A percentile compares a stretch with the other conserved stretches of the same genome.
Conservation (phyloP, 148 eudicot genomes). For the Rhododendron simsii region DNA sequence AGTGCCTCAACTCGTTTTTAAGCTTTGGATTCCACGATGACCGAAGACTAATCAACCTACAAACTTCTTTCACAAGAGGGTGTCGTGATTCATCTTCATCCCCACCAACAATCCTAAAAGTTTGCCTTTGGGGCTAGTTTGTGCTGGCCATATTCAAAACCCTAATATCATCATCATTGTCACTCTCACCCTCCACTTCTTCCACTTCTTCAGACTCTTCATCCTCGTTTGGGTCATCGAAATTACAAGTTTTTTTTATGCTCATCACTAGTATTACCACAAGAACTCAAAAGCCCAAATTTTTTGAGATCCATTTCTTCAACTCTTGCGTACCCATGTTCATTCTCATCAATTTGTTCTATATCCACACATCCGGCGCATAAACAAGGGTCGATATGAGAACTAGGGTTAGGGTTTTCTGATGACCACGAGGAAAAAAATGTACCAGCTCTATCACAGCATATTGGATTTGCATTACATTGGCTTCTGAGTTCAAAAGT, state of each 20-base stretch:
- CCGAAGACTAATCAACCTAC: constrained; percentile 28
- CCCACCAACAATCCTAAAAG: constrained; percentile 12
- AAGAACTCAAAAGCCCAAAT: constrained; percentile 6
- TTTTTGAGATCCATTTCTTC: constrained; percentile 17
- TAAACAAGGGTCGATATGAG: constrained; percentile 5
- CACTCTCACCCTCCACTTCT: constrained; percentile 7
- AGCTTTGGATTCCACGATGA: constrained; percentile 27
- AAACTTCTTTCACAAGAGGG: constrained; percentile 35
- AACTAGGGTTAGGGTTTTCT: constrained; percentile 4
- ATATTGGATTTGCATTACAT: constrained; percentile 1
- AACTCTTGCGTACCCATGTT: constrained; percentile 3
- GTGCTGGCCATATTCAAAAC: constrained; percentile 11
- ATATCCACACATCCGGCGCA: constrained; percentile 7
- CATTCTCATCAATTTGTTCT: constrained; percentile 6
- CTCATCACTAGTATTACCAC: constrained; percentile 7
- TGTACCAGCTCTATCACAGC: not conserved
- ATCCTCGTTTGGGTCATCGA: constrained; percentile 10
- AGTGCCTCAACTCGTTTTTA: constrained; percentile 26
- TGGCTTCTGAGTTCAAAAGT: constrained; percentile 1
- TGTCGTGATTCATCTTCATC: constrained; percentile 34
- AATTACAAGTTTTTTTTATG: not conserved
- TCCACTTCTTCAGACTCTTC: constrained; percentile 25
- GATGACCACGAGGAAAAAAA: constrained; percentile 16
- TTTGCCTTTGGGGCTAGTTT: constrained; percentile 4
- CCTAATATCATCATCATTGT: constrained; percentile 13